phyloP scores from a whole-genome alignment of 164 flowering plant species.

The Magnolia changhungtana region DNA sequence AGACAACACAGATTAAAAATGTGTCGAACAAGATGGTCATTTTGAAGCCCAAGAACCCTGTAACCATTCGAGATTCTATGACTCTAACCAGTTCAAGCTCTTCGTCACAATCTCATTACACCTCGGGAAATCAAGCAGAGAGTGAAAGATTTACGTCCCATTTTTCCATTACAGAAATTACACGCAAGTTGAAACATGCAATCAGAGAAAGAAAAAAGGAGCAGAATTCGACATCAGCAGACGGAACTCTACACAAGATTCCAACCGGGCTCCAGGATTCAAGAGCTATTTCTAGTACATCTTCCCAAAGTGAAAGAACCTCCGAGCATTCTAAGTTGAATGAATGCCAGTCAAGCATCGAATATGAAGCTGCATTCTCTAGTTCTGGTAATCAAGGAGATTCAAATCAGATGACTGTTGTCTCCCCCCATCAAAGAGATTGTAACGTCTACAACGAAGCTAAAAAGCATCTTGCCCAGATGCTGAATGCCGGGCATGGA shows the following conservation, averaged over 20 bases:
- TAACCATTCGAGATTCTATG: constrained; percentile 24
- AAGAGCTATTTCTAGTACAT: constrained; percentile 27
- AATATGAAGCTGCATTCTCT: constrained; percentile 17
- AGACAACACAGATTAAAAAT: constrained; percentile 15
- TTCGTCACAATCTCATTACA: constrained; percentile 21
- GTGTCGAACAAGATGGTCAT: constrained; percentile 62
- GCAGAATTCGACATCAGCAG: constrained; percentile 29
- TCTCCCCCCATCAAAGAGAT: constrained; percentile 29
- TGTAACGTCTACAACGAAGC: constrained; percentile 66
- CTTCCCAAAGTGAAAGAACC: constrained; percentile 41
- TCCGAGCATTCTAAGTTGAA: constrained; percentile 16
- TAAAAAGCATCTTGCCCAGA: constrained; percentile 72
- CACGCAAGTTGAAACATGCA: constrained; percentile 58
- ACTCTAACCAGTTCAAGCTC: constrained; percentile 21
- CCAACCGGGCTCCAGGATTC: constrained; percentile 21
- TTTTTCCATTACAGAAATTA: constrained; percentile 68
- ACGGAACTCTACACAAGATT: constrained; percentile 20
- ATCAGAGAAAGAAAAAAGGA: constrained; percentile 54
- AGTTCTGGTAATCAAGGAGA: constrained; percentile 12
- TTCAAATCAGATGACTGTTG: constrained; percentile 14
- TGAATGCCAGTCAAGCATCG: constrained; percentile 10
- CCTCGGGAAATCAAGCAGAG: constrained; percentile 20
- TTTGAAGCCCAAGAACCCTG: constrained; percentile 58
- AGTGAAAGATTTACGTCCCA: constrained; percentile 38
- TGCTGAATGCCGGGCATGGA: constrained; percentile 49